These are phyloP conservation scores for Kodamaea kaohsiungensis DNA, from an alignment of 805 yeast genomes.

Conservation along the genomic window DNA sequence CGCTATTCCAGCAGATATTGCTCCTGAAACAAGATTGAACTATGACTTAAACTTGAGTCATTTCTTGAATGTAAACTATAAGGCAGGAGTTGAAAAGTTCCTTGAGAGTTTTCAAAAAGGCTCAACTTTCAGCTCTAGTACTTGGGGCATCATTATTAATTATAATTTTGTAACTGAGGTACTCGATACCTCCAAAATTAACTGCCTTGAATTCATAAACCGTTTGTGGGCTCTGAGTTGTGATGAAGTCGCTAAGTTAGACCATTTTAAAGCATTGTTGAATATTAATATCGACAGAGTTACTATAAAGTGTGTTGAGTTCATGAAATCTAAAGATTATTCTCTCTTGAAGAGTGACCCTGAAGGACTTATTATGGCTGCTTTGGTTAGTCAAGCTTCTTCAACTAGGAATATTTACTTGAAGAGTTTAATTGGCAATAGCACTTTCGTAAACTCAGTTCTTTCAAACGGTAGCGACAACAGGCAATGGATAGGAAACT, in stretches of 20 bases:
- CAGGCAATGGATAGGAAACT: neutral
- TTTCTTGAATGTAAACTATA: slow-evolving; percentile 28
- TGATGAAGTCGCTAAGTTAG: slow-evolving; percentile 8
- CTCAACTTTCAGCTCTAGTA: slow-evolving; percentile 27
- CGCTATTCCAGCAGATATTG: neutral
- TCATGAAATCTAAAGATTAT: slow-evolving; percentile 10
- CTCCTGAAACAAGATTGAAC: slow-evolving; percentile 4
- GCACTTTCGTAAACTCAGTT: slow-evolving; percentile 7
- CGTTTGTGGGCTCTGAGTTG: slow-evolving; percentile 24
- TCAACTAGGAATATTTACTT: slow-evolving; percentile 24
- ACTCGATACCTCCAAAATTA: slow-evolving; percentile 21
- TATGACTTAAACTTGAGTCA: slow-evolving; percentile 27
- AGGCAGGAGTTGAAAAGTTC: slow-evolving; percentile 27
- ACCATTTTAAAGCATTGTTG: slow-evolving; percentile 19
- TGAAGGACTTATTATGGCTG: slow-evolving; percentile 8
- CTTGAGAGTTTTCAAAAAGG: slow-evolving; percentile 31
- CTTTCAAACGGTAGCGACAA: neutral
- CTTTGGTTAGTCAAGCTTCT: slow-evolving; percentile 9
- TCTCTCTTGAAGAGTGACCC: neutral
- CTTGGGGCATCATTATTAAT: slow-evolving; percentile 35
- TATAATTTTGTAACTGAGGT: slow-evolving; percentile 24
- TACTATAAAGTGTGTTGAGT: slow-evolving; percentile 23
- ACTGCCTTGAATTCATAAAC: slow-evolving; percentile 19
- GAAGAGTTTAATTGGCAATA: slow-evolving; percentile 13
- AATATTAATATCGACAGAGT: slow-evolving; percentile 26